Evolutionary conservation across 306 rosid species (phyloP).

Genomic region (Dryas octopetala): DNA sequence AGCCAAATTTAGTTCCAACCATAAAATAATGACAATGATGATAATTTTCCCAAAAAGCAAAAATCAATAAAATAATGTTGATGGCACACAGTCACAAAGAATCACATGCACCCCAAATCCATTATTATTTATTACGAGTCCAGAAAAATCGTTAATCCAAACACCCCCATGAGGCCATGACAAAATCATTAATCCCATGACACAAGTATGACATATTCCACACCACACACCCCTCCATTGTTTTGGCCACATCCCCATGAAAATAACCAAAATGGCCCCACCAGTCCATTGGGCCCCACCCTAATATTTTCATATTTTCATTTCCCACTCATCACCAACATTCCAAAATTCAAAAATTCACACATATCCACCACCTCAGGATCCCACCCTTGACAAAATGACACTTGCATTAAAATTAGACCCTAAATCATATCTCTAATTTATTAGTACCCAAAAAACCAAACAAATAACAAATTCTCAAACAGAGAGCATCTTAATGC

Average conservation of each 20-base stretch:
- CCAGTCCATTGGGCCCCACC: not conserved
- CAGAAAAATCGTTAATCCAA: not conserved
- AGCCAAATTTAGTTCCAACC: not conserved
- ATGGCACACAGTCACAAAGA: not conserved
- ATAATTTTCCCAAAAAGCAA: not conserved
- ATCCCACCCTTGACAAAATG: conserved; percentile 12
- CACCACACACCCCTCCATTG: not conserved
- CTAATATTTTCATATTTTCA: not conserved
- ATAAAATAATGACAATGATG: not conserved
- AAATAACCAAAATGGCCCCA: not conserved
- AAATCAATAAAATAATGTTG: not conserved
- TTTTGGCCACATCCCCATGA: not conserved
- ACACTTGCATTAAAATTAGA: conserved; percentile 4
- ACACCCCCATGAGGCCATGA: not conserved
- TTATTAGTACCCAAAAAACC: not conserved
- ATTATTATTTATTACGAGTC: not conserved
- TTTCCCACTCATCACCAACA: not conserved
- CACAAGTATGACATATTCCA: not conserved
- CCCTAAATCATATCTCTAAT: not conserved
- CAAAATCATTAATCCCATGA: not conserved
- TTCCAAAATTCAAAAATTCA: not conserved
- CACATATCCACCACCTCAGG: not conserved
- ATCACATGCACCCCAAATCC: conserved; percentile 6
- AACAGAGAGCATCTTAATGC: not conserved
- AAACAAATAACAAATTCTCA: not conserved